phyloP scores from a whole-genome alignment of 73 alveolate species.

The Blepharisma japonicum region DNA sequence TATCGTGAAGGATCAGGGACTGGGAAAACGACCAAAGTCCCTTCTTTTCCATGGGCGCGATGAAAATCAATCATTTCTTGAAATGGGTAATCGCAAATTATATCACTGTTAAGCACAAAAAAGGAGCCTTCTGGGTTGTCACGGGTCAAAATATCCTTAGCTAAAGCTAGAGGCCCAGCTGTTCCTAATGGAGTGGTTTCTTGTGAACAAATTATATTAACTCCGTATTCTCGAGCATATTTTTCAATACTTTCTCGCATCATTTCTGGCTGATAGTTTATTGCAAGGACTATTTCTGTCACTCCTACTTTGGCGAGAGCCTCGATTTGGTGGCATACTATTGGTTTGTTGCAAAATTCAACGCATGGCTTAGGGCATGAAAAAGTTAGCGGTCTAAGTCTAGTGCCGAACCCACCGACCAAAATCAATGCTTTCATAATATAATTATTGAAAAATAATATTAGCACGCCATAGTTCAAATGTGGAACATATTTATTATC shows the following conservation, averaged over 20 bases:
- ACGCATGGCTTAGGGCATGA: constrained; percentile 85
- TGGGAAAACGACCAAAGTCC: constrained; percentile 84
- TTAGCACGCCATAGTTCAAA: no score
- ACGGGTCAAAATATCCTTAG: constrained; percentile 74
- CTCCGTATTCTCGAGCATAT: constrained; percentile 39
- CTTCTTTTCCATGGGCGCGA: constrained; percentile 91
- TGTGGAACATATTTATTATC: no score
- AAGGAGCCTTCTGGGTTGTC: constrained; percentile 77
- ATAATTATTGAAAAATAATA: no score
- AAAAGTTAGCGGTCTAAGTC: constrained; percentile 92
- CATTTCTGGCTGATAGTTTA: constrained; percentile 81
- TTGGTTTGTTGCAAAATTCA: constrained; percentile 90
- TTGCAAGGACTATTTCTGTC: constrained; percentile 87
- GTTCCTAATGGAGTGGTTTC: constrained; percentile 77
- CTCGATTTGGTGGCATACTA: constrained; percentile 83
- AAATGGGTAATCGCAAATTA: constrained; percentile 95
- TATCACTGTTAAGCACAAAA: constrained; percentile 93
- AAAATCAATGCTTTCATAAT: constrained; percentile 77
- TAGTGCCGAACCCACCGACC: constrained; percentile 95
- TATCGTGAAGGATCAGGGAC: constrained; percentile 97
- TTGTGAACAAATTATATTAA: constrained; percentile 69
- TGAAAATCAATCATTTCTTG: constrained; percentile 89
- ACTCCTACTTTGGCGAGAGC: constrained; percentile 90
- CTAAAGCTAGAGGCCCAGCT: constrained; percentile 96
- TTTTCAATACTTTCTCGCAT: constrained; percentile 57